These are phyloP conservation scores for Aspergillus campestris DNA, from an alignment of 495 filamentous ascomycete genomes.

Conservation along the genomic window DNA sequence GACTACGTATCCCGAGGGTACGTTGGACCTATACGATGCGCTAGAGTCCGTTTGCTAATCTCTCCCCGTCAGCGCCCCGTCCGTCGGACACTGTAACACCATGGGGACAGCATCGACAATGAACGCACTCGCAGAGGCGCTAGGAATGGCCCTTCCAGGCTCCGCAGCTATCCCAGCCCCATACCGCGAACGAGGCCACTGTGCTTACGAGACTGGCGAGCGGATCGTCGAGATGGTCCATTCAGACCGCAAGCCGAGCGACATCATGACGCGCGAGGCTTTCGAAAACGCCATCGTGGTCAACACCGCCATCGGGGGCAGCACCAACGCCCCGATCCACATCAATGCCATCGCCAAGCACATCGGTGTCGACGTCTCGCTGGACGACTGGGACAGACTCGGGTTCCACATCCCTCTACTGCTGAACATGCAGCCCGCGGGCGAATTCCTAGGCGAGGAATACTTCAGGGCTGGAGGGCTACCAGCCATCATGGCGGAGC, in stretches of 20 bases:
- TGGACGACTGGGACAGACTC: conserved; percentile 46
- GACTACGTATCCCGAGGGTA: conserved; percentile 43
- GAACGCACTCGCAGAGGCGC: conserved; percentile 47
- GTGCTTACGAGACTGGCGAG: conserved; percentile 44
- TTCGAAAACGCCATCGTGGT: conserved; percentile 48
- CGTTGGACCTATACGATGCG: conserved; percentile 2
- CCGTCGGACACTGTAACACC: conserved; percentile 48
- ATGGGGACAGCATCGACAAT: conserved; percentile 53
- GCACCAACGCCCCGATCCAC: conserved; percentile 50
- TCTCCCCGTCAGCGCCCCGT: conserved; percentile 30
- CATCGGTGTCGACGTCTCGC: conserved; percentile 39
- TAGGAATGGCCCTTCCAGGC: conserved; percentile 49
- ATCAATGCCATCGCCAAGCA: conserved; percentile 48
- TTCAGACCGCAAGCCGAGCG: conserved; percentile 44
- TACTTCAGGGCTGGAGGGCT: conserved; percentile 47
- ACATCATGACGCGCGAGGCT: conserved; percentile 46
- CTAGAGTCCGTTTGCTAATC: conserved; percentile 1
- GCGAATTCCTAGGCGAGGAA: conserved; percentile 44
- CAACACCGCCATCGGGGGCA: conserved; percentile 47
- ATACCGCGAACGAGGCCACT: conserved; percentile 44
- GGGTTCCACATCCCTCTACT: conserved; percentile 43
- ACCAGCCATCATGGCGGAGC: conserved; percentile 44
- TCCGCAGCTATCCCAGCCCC: conserved; percentile 47
- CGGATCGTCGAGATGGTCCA: conserved; percentile 49
- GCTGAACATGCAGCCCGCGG: conserved; percentile 47